Evolutionary conservation across 2,329 filamentous ascomycete genomes (phyloP).

Genomic region (Fusarium nisikadoi): DNA sequence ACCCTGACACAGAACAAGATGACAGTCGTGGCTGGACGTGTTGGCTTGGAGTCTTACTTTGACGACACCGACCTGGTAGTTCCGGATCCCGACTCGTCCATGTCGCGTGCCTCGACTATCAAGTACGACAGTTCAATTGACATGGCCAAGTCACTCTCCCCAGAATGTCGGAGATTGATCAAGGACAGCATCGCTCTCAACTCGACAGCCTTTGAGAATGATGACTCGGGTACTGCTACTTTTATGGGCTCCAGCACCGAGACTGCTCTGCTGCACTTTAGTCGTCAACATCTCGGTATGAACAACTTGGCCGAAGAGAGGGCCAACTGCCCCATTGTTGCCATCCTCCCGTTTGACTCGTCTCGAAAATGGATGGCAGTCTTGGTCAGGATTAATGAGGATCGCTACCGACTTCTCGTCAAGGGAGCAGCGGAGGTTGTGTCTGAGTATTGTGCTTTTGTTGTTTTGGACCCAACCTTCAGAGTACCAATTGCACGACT

Average conservation of each 20-base stretch:
- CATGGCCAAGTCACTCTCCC: constrained; percentile 47
- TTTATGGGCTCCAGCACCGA: constrained; percentile 68
- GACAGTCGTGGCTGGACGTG: constrained; percentile 67
- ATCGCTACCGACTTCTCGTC: constrained; percentile 61
- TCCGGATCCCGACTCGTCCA: constrained; percentile 32
- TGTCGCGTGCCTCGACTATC: constrained; percentile 36
- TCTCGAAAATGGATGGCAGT: constrained; percentile 67
- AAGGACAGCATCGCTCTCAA: constrained; percentile 57
- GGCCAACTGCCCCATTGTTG: constrained; percentile 56
- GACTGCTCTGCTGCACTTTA: constrained; percentile 62
- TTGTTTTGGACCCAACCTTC: constrained; percentile 58
- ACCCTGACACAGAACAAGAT: constrained; percentile 73
- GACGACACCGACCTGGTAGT: constrained; percentile 48
- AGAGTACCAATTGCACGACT: constrained; percentile 45
- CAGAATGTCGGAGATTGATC: constrained; percentile 50
- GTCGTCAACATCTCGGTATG: constrained; percentile 61
- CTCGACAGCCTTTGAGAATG: constrained; percentile 65
- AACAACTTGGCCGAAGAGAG: constrained; percentile 58
- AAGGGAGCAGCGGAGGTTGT: constrained; percentile 70
- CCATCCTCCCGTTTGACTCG: constrained; percentile 66
- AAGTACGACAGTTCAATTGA: constrained; percentile 45
- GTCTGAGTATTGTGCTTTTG: constrained; percentile 55
- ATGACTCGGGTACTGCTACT: constrained; percentile 47
- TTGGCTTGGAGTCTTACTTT: constrained; percentile 56
- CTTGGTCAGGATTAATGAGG: constrained; percentile 58